phyloP scores from a whole-genome alignment of 768 basidiomycete species.

The Mycena vitilis region DNA sequence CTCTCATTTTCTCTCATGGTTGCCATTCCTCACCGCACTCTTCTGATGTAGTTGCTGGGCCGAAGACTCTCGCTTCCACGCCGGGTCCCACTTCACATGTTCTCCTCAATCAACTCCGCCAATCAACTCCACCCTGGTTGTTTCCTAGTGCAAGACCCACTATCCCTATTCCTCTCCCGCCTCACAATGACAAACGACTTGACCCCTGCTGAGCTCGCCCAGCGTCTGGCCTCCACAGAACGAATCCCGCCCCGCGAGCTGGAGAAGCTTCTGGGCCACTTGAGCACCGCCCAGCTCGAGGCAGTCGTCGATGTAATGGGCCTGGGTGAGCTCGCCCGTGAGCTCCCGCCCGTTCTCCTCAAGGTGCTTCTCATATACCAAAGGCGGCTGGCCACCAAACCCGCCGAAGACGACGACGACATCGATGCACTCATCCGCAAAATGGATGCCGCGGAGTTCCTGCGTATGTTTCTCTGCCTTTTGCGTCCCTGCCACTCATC shows the following conservation, averaged over 20 bases:
- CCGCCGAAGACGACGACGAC: neutral
- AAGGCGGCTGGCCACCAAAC: neutral
- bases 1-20: too few relatives aligned
- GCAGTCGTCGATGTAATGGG: neutral
- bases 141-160: too few relatives aligned
- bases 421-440: neutral
- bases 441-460: neutral
- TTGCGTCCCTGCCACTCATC: too few relatives aligned
- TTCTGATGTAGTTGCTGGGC: too few relatives aligned
- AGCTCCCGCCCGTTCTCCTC: slow-evolving; percentile 1
- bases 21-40: too few relatives aligned
- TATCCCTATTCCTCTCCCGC: too few relatives aligned
- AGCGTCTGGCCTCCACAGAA: neutral
- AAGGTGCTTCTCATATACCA: neutral
- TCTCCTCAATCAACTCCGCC: too few relatives aligned
- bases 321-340: neutral
- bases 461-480: too few relatives aligned
- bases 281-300: neutral
- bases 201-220: neutral
- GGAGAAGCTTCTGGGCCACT: neutral
- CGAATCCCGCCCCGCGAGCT: neutral
- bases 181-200: too few relatives aligned
- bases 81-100: too few relatives aligned
- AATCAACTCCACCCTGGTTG: too few relatives aligned
- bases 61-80: too few relatives aligned